Evolutionary conservation across 2,329 filamentous ascomycete species (phyloP).

Genomic region (Hortaea werneckii): DNA sequence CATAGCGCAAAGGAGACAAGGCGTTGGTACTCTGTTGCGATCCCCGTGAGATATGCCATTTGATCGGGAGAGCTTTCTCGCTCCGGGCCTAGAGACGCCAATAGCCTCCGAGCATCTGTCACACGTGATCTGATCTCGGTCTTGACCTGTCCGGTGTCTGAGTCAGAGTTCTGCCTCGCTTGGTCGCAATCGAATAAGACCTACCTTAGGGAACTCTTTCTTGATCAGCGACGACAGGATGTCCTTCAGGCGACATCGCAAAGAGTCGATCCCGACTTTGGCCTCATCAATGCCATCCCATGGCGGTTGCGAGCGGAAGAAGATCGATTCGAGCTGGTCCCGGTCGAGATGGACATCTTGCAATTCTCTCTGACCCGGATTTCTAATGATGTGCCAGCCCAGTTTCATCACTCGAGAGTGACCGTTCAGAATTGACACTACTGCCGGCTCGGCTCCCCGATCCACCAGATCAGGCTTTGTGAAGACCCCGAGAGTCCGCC

Average conservation of each 20-base stretch:
- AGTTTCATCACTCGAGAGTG: slow-evolving; percentile 17
- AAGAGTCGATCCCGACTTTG: slow-evolving; percentile 31
- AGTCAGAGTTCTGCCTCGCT: neutral
- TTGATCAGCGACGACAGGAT: slow-evolving; percentile 34
- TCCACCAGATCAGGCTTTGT: slow-evolving; percentile 29
- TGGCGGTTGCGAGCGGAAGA: slow-evolving; percentile 24
- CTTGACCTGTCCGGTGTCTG: neutral
- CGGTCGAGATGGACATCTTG: neutral
- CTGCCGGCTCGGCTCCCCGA: slow-evolving; percentile 14
- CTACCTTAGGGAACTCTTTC: slow-evolving; percentile 37
- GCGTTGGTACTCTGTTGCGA: slow-evolving; percentile 31
- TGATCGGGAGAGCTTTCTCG: slow-evolving; percentile 39
- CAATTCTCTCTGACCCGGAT: slow-evolving; percentile 22
- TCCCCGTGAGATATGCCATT: slow-evolving; percentile 36
- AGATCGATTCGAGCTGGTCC: slow-evolving; percentile 22
- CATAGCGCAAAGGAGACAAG: slow-evolving; percentile 25
- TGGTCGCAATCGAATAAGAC: slow-evolving; percentile 3
- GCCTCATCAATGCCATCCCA: slow-evolving; percentile 31
- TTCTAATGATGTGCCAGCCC: slow-evolving; percentile 26
- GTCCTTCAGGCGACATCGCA: slow-evolving; percentile 32
- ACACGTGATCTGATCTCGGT: neutral
- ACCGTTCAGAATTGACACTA: slow-evolving; percentile 19
- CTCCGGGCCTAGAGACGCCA: slow-evolving; percentile 41
- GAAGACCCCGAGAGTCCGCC: slow-evolving; percentile 27
- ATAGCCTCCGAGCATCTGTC: slow-evolving; percentile 10